phyloP scores from a whole-genome alignment of 148 eudicot genomes.

The Camellia granthamiana region DNA sequence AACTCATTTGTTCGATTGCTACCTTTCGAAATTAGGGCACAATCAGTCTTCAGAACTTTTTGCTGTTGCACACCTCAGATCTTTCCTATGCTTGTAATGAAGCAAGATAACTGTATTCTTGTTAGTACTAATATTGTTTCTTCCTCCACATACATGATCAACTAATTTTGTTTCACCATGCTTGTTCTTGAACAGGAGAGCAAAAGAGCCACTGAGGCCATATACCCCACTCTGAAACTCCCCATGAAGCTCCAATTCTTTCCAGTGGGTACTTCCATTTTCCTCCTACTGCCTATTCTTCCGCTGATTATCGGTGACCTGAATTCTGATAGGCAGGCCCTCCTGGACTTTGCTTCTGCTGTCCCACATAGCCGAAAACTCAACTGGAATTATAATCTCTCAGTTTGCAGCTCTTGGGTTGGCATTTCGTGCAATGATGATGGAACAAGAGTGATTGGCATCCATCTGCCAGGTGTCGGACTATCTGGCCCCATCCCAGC shows the following conservation, averaged over 20 bases:
- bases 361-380: slow-evolving; percentile 64
- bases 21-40: neutral
- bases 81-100: neutral
- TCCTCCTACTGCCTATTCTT: slow-evolving; percentile 26
- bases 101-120: neutral
- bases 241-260: slow-evolving; percentile 39
- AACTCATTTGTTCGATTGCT: neutral
- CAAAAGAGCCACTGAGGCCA: neutral
- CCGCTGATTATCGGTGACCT: slow-evolving; percentile 45
- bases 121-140: neutral
- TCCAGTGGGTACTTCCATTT: slow-evolving; percentile 20
- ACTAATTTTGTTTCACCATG: slow-evolving; percentile 1
- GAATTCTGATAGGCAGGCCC: slow-evolving; percentile 64
- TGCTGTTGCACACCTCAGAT: neutral
- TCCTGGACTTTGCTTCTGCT: slow-evolving; percentile 54
- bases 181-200: slow-evolving; percentile 7
- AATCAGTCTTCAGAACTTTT: neutral
- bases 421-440: slow-evolving; percentile 66
- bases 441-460: slow-evolving; percentile 46
- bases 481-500: slow-evolving; percentile 64
- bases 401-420: slow-evolving; percentile 70
- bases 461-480: slow-evolving; percentile 83
- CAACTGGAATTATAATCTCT: slow-evolving; percentile 50
- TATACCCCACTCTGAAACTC: neutral
- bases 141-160: slow-evolving; percentile 14